Evolutionary conservation across 352 stramenopile species (phyloP), one percentile per base, ranked within the genome.

Genomic region (Pythium grandisporangium): DNA sequence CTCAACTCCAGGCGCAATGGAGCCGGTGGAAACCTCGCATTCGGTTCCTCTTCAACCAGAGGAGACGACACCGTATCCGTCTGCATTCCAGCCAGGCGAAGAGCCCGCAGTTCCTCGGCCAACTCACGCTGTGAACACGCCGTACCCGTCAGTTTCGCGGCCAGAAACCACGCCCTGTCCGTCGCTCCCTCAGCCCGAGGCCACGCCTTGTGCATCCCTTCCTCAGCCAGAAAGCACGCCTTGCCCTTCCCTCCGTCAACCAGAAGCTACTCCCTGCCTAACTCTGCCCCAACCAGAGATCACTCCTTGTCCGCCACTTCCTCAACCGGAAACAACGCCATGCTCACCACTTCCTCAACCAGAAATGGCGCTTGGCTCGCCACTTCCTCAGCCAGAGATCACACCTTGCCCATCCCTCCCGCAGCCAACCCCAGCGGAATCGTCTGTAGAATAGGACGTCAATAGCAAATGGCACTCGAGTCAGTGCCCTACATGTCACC

Each of bases 231-330:
- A 24, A 26, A 61, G 58, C 38, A 51, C 59, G 14, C 59, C 59
- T 27, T 68, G 59, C 17, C 59, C 59, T 19, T 51, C 59, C 30
- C 48, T 68, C 2, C 37, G 42, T 29, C 55, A 68, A 30, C 55
- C 51, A 56, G 32, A 56, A n/a, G n/a, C n/a, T n/a, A n/a, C n/a
- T n/a, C n/a, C n/a, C n/a, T n/a, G n/a, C n/a, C n/a, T n/a, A n/a
- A n/a, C n/a, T n/a, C n/a, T n/a, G n/a, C n/a, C n/a, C n/a, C n/a
- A n/a, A n/a, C n/a, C n/a, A n/a, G 33, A 38, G 33, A 47, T 20
- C 10, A 38, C 37, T 7, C 37, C 37, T 8, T 2, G 40, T 26
- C 40, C 40, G 17, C 37, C 40, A 26, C 29, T 46, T 34, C 40
- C 40, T 24, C 40, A 46, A 19, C 7, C 12, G n/a, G 19, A 11